Conservation (phyloP, 1,139 yeast genomes). For the Schwanniomyces etchellsii region DNA sequence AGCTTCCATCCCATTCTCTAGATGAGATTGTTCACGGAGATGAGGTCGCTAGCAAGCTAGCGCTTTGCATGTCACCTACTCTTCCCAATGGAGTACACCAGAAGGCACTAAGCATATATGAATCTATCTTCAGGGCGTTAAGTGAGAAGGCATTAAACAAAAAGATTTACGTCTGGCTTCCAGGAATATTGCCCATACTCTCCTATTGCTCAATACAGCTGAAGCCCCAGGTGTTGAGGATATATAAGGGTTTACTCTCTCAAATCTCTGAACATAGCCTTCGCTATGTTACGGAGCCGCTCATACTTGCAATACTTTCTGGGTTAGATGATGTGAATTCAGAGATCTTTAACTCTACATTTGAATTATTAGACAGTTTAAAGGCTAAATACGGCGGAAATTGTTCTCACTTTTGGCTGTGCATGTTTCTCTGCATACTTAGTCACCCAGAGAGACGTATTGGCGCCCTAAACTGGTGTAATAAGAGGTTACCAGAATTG, state of each 20-base stretch:
- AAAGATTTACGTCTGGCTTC: constrained; percentile 69
- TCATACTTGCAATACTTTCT: constrained; percentile 70
- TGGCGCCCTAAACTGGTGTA: constrained; percentile 81
- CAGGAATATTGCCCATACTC: constrained; percentile 82
- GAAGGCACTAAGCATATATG: constrained; percentile 75
- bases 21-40: constrained; percentile 35
- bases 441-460: constrained; percentile 72
- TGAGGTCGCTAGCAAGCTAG: constrained; percentile 45
- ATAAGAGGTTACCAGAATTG: constrained; percentile 57
- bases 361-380: constrained; percentile 56
- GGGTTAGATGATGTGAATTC: constrained; percentile 91
- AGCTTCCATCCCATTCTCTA: constrained; percentile 36
- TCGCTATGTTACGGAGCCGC: constrained; percentile 56
- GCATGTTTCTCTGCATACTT: constrained; percentile 68
- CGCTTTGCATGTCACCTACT: constrained; percentile 67
- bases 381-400: constrained; percentile 59
- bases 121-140: constrained; percentile 58
- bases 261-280: constrained; percentile 45
- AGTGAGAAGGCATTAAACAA: constrained; percentile 46
- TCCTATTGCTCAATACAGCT: constrained; percentile 85
- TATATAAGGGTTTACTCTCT: constrained; percentile 51
- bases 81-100: constrained; percentile 96
- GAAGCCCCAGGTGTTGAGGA: constrained; percentile 64
- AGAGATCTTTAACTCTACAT: constrained; percentile 63
- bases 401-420: constrained; percentile 76